phyloP scores from a whole-genome alignment of 169 alveolate species.

The Eimeria acervulina region DNA sequence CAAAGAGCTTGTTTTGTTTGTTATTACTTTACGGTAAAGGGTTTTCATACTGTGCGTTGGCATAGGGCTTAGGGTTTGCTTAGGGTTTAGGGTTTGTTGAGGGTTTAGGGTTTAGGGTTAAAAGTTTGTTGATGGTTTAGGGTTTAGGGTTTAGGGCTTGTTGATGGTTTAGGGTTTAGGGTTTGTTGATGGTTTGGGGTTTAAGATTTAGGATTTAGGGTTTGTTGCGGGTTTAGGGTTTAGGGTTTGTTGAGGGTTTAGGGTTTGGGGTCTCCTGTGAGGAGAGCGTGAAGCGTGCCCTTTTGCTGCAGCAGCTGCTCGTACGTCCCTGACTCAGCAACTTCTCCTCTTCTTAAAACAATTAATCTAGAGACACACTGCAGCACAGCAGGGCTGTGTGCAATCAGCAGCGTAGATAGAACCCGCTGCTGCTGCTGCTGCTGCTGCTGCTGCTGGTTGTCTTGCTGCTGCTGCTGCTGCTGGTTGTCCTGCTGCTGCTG shows the following conservation, averaged over 20 bases:
- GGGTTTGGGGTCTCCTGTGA: constrained; percentile 8
- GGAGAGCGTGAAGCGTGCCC: constrained; percentile 17
- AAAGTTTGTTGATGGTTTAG: too few relatives aligned
- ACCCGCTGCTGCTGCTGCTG: constrained; percentile 68
- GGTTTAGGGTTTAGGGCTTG: too few relatives aligned
- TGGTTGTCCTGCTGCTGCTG: background rate
- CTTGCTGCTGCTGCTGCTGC: too few relatives aligned
- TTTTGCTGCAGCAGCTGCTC: constrained; percentile 52
- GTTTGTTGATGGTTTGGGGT: background rate
- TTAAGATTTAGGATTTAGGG: too few relatives aligned
- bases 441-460: background rate
- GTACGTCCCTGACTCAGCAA: constrained; percentile 39
- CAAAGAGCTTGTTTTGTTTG: too few relatives aligned
- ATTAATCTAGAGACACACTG: constrained; percentile 12
- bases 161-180: background rate
- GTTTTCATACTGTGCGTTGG: too few relatives aligned
- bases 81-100: too few relatives aligned
- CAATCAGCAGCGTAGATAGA: constrained; percentile 21
- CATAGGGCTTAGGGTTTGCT: too few relatives aligned
- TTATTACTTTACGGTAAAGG: too few relatives aligned
- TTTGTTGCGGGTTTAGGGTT: background rate
- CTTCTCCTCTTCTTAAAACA: constrained; percentile 6
- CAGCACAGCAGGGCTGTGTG: constrained; percentile 73
- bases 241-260: constrained; percentile 8
- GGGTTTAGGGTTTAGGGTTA: too few relatives aligned